Evolutionary conservation across 352 stramenopile genomes (phyloP), one percentile per base, ranked within the genome.

Genomic region (Phytopythium helicoides): DNA sequence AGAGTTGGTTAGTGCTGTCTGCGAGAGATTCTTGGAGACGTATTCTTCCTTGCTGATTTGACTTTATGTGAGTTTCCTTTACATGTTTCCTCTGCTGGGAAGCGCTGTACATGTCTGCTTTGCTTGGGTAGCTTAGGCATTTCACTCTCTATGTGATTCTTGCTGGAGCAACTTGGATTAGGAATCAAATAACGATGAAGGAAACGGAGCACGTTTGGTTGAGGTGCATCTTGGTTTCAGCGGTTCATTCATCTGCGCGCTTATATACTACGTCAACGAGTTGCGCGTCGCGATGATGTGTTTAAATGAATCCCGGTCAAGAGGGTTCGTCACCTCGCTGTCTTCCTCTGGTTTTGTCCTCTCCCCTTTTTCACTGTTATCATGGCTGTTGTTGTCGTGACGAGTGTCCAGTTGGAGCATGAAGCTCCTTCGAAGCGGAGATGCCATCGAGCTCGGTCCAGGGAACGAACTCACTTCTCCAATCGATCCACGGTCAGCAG

Each of bases 251-350:
- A 22, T 12, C 11, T 25, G 12, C 10, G 16, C 11, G n/a, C 3
- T 22, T 37, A 6, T 16, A 21, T 26, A 16, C 36, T 40, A 69
- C 21, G 38, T 38, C 35, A 59, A 50, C 28, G 66, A 71, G 25
- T 74, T 68, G 37, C 63, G 53, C 51, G 58, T 67, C 45, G 58
- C 56, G 33, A 73, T 70, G 19, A 68, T 56, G 2, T 58, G 56
- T 15, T 61, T 49, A 47, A 73, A 76, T 19, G 67, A 70, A n/a
- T 68, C 52, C 15, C 54, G 67, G 23, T 70, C 58, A 21, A 64
- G 31, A 8, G 60, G 60, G 25, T 62, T 69, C 25, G 18, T 37
- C 41, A 66, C 68, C 50, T 55, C 51, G 16, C 33, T 16, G 12
- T 59, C 49, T 26, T 45, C 25, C 21, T 50, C 34, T 3, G 14